Conservation (phyloP, 345 rosid genomes). For the Populus simonii region DNA sequence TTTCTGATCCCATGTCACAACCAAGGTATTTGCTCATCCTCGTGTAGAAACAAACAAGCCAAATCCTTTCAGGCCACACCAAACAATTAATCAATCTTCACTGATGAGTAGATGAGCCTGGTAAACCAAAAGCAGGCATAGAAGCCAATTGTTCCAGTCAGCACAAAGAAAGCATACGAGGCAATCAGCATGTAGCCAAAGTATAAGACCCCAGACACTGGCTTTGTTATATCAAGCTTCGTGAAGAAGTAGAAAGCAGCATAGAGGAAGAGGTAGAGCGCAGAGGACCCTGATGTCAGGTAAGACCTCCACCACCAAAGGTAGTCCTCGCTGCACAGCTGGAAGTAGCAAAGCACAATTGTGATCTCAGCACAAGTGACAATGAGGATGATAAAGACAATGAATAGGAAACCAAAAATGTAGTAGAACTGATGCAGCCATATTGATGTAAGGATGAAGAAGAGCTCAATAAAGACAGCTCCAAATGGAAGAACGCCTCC, state of each 20-base stretch:
- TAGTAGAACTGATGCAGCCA: slow-evolving; percentile 94
- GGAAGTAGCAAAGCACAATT: slow-evolving; percentile 88
- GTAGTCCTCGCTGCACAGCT: slow-evolving; percentile 90
- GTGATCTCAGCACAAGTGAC: slow-evolving; percentile 91
- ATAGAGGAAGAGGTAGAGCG: slow-evolving; percentile 80
- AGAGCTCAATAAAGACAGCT: slow-evolving; percentile 90
- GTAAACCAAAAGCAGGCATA: slow-evolving; percentile 92
- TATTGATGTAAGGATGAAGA: slow-evolving; percentile 86
- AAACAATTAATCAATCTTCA: slow-evolving; percentile 57
- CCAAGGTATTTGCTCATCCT: not conserved
- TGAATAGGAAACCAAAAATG: slow-evolving; percentile 88
- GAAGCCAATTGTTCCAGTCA: slow-evolving; percentile 80
- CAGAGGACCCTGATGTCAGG: slow-evolving; percentile 84
- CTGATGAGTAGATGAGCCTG: slow-evolving; percentile 81
- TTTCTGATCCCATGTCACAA: slow-evolving; percentile 6
- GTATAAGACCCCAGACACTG: slow-evolving; percentile 69
- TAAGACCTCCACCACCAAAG: slow-evolving; percentile 99
- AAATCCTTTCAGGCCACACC: not conserved
- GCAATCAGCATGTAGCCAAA: slow-evolving; percentile 85
- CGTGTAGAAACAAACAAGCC: not conserved
- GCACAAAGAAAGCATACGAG: slow-evolving; percentile 74
- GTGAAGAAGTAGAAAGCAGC: slow-evolving; percentile 88
- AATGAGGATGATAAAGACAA: slow-evolving; percentile 70
- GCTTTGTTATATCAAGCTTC: slow-evolving; percentile 84
- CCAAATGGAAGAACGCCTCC: slow-evolving; percentile 97